Conservation (phyloP, 257 asterid genomes). For the Lycium ferocissimum region DNA sequence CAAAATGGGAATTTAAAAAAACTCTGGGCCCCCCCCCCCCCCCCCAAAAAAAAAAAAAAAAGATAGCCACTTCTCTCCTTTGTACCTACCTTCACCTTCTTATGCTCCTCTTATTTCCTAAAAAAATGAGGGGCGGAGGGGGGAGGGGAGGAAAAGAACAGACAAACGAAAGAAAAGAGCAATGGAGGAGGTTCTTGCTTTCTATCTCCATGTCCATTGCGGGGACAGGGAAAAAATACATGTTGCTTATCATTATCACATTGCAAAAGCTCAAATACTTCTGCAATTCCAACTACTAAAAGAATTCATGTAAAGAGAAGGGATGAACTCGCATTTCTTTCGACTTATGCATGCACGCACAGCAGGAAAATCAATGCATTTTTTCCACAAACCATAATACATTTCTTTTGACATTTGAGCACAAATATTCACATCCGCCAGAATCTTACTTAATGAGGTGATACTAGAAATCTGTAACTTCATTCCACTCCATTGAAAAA, state of each 20-base stretch:
- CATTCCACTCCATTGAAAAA: constrained; percentile 2
- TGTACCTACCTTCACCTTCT: neutral
- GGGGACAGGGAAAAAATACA: neutral
- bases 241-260: neutral
- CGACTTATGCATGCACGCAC: neutral
- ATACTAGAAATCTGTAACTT: neutral
- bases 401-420: neutral
- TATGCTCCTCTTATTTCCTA: constrained; percentile 16
- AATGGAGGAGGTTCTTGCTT: neutral
- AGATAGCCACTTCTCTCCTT: constrained; percentile 6
- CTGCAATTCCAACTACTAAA: neutral
- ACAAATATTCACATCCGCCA: neutral
- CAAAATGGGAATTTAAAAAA: neutral
- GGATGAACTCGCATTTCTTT: neutral
- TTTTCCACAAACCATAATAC: neutral
- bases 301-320: neutral
- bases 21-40: neutral
- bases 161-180: neutral
- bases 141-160: neutral
- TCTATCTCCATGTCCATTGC: neutral
- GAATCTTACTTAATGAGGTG: neutral
- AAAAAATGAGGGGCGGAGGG: neutral
- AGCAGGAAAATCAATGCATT: neutral
- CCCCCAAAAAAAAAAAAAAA: neutral
- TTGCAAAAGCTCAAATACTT: neutral